Evolutionary conservation across 2,329 filamentous ascomycete species (phyloP), one percentile per base, ranked within the genome.

Genomic region (Dothideomycetes sp.): DNA sequence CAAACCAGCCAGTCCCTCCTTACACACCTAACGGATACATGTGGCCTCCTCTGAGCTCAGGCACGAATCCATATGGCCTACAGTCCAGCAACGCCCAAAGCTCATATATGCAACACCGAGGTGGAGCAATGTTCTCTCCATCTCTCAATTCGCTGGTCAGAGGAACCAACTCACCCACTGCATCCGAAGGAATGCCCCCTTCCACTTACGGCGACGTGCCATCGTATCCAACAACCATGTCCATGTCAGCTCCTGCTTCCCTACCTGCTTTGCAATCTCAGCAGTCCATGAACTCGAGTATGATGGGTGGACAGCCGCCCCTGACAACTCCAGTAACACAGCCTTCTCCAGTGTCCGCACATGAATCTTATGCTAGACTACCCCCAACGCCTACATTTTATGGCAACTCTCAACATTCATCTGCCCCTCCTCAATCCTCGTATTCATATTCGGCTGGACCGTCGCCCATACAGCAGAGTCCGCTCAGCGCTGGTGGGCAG

Each of bases 201-300:
- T 76, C 81, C 44, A 72, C 79, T 5, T 85, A 80, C 60, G 79
- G 83, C 47, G 76, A 78, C 48, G 70, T 81, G 44, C 73, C 78
- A 33, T 68, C 77, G 24, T 85, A 80, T 56, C 70, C 77, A 44
- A 46, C 45, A 38, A 72, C 72, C 36, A 63, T 73, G 48, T 64
- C 74, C 14, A 69, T 78, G 54, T 69, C 72, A 9, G 72, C 73
- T 39, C 68, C 71, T 14, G 59, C 63, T 22, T 64, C 56, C 45
- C 56, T 71, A 38, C 63, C 67, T 14, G 59, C 66, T 12, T 57
- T 67, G 53, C 54, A 60, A 45, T 49, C 62, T 47, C 66, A 61
- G 46, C 59, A 72, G 46, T 48, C 59, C 45, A 66, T 66, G 53
- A 48, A 56, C 11, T 58, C 56, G 43, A 49, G 54, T 4, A 59